phyloP scores from a whole-genome alignment of 1,139 yeast genomes.

The Suhomyces bokatorum region DNA sequence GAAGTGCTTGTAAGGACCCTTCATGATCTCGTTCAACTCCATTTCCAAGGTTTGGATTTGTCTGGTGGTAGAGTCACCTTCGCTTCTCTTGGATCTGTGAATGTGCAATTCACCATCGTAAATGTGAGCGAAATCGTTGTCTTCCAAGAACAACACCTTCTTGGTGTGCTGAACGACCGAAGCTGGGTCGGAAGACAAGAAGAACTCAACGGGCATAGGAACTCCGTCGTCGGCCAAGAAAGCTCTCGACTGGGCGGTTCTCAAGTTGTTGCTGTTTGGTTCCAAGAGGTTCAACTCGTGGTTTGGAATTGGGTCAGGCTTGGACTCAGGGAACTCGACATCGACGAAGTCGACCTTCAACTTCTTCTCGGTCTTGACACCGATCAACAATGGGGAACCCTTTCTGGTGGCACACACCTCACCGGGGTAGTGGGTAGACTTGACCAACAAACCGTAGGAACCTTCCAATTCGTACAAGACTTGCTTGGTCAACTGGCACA shows the following conservation, averaged over 20 bases:
- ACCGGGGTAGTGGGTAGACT: slow-evolving; percentile 89
- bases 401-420: slow-evolving; percentile 97
- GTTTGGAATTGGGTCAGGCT: slow-evolving; percentile 12
- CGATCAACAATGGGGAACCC: slow-evolving; percentile 96
- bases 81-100: slow-evolving; percentile 91
- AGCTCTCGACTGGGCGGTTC: slow-evolving; percentile 92
- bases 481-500: slow-evolving; percentile 88
- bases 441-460: slow-evolving; percentile 93
- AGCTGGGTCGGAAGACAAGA: slow-evolving; percentile 95
- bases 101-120: slow-evolving; percentile 98
- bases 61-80: slow-evolving; percentile 90
- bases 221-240: slow-evolving; percentile 88
- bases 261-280: slow-evolving; percentile 54
- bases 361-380: slow-evolving; percentile 93
- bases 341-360: slow-evolving; percentile 98
- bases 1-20: slow-evolving; percentile 92
- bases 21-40: slow-evolving; percentile 97
- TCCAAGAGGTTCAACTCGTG: slow-evolving; percentile 36
- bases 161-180: slow-evolving; percentile 98
- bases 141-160: slow-evolving; percentile 93
- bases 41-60: slow-evolving; percentile 94
- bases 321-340: slow-evolving; percentile 82
- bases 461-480: slow-evolving; percentile 95
- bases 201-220: slow-evolving; percentile 94
- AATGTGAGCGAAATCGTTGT: slow-evolving; percentile 97